These are phyloP conservation scores for Trapa incisa DNA, from an alignment of 345 rosid species.

Conservation along the genomic window DNA sequence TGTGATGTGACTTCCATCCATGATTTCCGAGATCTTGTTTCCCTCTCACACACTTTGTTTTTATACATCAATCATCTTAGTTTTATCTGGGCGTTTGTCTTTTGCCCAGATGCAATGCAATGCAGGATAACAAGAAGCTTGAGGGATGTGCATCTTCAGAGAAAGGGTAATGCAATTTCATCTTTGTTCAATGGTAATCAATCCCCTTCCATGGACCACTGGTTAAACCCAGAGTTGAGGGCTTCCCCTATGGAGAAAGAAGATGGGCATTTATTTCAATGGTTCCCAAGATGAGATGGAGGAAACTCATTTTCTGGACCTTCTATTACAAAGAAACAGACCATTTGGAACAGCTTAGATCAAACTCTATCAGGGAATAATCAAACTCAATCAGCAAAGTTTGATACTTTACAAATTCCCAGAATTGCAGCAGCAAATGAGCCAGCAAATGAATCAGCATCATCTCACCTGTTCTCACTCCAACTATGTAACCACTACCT, in stretches of 20 bases:
- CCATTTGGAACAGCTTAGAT: not conserved
- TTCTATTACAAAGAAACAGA: not conserved
- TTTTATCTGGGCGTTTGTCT: not conserved
- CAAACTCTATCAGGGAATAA: not conserved
- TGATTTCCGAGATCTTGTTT: no score
- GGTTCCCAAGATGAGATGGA: no score
- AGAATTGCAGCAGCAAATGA: not conserved
- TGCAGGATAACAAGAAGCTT: constrained; percentile 6
- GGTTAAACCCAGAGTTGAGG: no score
- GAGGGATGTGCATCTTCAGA: not conserved
- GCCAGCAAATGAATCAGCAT: not conserved
- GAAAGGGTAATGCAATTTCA: not conserved
- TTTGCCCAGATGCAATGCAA: not conserved
- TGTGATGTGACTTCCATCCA: no score
- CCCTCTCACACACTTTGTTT: no score
- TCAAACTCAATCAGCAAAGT: not conserved
- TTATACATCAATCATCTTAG: not conserved
- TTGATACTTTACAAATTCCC: not conserved
- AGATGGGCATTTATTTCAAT: not conserved
- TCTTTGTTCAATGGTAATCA: not conserved
- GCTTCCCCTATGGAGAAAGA: not conserved
- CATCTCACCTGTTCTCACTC: not conserved
- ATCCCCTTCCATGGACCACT: no score
- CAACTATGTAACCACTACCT: constrained; percentile 21
- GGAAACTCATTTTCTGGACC: not conserved